Conservation (phyloP, 2,329 filamentous ascomycete species). For the Trematosphaeria pertusa region DNA sequence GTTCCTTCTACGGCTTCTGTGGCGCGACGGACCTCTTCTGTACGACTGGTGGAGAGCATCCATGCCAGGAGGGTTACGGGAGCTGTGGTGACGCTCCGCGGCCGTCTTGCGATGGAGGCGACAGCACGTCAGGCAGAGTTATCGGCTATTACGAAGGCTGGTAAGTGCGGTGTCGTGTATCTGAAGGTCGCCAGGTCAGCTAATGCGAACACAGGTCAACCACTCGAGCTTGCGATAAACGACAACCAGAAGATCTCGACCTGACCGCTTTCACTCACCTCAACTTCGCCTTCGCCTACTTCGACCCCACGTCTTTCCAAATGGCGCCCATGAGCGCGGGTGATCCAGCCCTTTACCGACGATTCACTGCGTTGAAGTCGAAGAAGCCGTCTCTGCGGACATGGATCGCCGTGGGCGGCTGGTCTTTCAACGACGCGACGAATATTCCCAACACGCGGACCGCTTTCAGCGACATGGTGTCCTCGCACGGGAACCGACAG, state of each 20-base stretch:
- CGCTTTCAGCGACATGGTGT: not conserved
- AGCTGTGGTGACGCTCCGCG: too few species aligned
- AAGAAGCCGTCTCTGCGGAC: not conserved
- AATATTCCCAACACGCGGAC: not conserved
- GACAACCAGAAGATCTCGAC: not conserved
- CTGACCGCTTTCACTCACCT: not conserved
- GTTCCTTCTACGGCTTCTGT: too few species aligned
- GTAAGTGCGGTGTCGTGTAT: too few species aligned
- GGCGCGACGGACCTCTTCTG: too few species aligned
- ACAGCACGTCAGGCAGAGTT: too few species aligned
- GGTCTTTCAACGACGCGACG: conserved; percentile 5
- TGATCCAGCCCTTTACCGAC: not conserved
- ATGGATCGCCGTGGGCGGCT: conserved; percentile 8
- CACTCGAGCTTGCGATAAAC: conserved; percentile 1
- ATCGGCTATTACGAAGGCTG: too few species aligned
- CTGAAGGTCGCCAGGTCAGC: too few species aligned
- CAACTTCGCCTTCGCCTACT: conserved; percentile 8
- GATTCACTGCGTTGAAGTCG: not conserved
- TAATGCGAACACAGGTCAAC: too few species aligned
- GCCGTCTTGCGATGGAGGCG: too few species aligned
- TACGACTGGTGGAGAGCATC: too few species aligned
- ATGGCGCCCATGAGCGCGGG: not conserved
- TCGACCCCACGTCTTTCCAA: conserved; percentile 1
- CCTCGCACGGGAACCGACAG: not conserved
- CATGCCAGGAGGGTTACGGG: too few species aligned